phyloP scores from a whole-genome alignment of 495 filamentous ascomycete species.

The Opeltia flavorubescens region DNA sequence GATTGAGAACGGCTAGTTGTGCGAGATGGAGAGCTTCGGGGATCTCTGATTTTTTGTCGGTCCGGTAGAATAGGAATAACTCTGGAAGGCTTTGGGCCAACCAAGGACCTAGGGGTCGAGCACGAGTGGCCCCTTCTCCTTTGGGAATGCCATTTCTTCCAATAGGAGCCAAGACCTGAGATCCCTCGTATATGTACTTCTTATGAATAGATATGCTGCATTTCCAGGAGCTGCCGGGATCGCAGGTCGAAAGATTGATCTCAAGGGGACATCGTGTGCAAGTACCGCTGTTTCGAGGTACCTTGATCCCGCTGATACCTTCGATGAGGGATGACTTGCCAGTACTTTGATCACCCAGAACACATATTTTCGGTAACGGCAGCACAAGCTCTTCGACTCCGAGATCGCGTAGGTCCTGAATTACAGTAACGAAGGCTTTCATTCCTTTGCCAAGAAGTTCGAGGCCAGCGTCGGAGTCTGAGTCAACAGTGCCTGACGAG shows the following conservation, averaged over 20 bases:
- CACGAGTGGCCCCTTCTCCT: conserved; percentile 13
- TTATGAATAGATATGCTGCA: conserved; percentile 47
- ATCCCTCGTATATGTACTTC: conserved; percentile 35
- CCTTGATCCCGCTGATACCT: conserved; percentile 58
- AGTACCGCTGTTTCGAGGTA: conserved; percentile 52
- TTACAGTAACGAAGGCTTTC: conserved; percentile 29
- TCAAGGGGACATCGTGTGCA: conserved; percentile 70
- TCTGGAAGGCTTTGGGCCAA: conserved; percentile 19
- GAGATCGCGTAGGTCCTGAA: conserved; percentile 31
- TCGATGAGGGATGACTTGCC: conserved; percentile 75
- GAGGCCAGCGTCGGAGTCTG: conserved; percentile 10
- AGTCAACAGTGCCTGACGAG: background rate
- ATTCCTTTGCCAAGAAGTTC: conserved; percentile 26
- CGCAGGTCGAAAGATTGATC: conserved; percentile 49
- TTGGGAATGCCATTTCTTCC: conserved; percentile 2
- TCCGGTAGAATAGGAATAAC: conserved; percentile 26
- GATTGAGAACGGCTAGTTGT: conserved; percentile 60
- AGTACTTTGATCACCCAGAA: conserved; percentile 68
- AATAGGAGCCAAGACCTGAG: conserved; percentile 16
- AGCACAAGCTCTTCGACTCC: conserved; percentile 42
- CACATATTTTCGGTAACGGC: conserved; percentile 57
- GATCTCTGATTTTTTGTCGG: conserved; percentile 34
- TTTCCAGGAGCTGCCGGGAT: conserved; percentile 36
- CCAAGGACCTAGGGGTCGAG: conserved; percentile 33
- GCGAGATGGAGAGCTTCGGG: conserved; percentile 49